A percentile compares a stretch with the other conserved stretches of the same genome.
phyloP scores from a whole-genome alignment of 345 rosid genomes.

The Brassica rapa region DNA sequence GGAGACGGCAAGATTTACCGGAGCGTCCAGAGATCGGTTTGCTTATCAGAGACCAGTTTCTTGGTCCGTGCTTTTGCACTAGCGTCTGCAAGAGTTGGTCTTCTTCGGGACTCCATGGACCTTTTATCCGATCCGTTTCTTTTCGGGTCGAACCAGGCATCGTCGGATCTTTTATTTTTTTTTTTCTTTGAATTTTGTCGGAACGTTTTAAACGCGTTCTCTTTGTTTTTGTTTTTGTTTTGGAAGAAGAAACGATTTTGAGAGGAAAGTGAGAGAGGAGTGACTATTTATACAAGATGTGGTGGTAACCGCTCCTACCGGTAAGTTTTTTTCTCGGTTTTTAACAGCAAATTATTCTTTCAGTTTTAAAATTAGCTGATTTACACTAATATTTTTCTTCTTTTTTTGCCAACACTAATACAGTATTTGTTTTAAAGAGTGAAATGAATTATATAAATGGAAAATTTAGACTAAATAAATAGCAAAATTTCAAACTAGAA shows the following conservation, averaged over 20 bases:
- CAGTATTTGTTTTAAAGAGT: neutral
- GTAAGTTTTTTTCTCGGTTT: slow-evolving; percentile 29
- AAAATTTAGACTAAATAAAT: neutral
- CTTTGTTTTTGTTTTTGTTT: neutral
- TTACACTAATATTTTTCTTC: neutral
- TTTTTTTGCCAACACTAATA: neutral
- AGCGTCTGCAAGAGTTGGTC: slow-evolving; percentile 69
- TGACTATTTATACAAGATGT: slow-evolving; percentile 31
- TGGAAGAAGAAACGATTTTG: slow-evolving; percentile 9
- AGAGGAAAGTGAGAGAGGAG: slow-evolving; percentile 36
- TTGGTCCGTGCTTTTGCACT: slow-evolving; percentile 73
- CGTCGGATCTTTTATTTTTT: neutral
- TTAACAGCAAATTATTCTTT: neutral
- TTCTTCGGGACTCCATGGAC: slow-evolving; percentile 97
- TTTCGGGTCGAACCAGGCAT: slow-evolving; percentile 36
- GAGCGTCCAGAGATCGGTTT: slow-evolving; percentile 89
- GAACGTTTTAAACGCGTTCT: neutral
- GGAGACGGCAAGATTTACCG: slow-evolving; percentile 87
- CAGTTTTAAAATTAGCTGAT: slow-evolving; percentile 1
- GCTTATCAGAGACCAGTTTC: slow-evolving; percentile 96
- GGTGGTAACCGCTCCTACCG: slow-evolving; percentile 40
- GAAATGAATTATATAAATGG: neutral
- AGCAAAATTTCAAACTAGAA: neutral
- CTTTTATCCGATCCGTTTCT: slow-evolving; percentile 82
- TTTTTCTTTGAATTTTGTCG: neutral